Evolutionary conservation across 257 asterid species (phyloP), one percentile per base, ranked within the genome.

Genomic region (Plantago major): DNA sequence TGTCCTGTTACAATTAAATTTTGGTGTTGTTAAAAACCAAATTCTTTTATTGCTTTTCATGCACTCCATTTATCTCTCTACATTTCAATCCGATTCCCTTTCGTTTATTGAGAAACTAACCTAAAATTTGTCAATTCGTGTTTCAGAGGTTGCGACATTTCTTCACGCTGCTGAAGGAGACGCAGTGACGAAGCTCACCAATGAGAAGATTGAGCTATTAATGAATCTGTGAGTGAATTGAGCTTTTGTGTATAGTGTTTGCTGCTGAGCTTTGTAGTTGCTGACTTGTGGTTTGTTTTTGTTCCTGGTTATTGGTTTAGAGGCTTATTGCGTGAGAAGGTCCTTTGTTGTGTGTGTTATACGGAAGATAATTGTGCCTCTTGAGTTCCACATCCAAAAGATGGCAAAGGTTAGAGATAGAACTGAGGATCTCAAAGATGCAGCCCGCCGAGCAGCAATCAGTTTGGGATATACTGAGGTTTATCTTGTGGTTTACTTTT

Each of bases 131-230:
- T 15, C 42, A 6, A 55, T 54, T 44, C 10, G 13, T 46, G 88
- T 12, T 42, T 9, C 84, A 92, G 99, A 93, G 85, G 77, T 93
- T 12, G 77, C 97, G 17, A 43, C 94, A 26, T 93, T 89, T 73
- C 56, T 89, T 60, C 84, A 87, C 78, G 96, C 96, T 13, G 79
- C 88, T 65, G 99, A 93, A 69, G 99, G 99, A 33, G 99, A 93
- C 62, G 99, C 97, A 6, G 97, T 93, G 46, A 81, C 95, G 11
- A 85, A 82, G 81, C 92, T 93, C 7, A 81, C 92, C 0, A 74
- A 87, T 55, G 99, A 93, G 70, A 93, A 89, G 66, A 87, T 93
- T 97, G 99, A 16, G 94, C 99, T 43, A 89, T 93, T 66, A 93
- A 93, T 62, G 97, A 93, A 61, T 87, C 99, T 42, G 99, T 93